phyloP scores from a whole-genome alignment of 805 yeast species.

The Metschnikowia shivogae region DNA sequence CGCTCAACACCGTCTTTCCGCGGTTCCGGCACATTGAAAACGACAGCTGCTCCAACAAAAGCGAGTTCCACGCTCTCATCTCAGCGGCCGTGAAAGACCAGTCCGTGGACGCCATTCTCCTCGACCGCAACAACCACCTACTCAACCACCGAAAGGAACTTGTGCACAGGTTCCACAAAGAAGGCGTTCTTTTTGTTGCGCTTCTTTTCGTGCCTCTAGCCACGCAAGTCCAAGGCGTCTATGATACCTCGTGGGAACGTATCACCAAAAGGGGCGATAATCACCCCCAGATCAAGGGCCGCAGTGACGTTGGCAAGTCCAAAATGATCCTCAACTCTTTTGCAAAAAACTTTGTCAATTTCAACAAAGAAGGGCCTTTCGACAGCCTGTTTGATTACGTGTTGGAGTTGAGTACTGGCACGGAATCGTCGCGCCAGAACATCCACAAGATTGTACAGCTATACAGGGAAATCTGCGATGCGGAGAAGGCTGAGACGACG shows the following conservation, averaged over 20 bases:
- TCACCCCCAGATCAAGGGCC: conserved; percentile 74
- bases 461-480: background rate
- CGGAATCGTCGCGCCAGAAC: conserved; percentile 12
- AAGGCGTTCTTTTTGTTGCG: conserved; percentile 56
- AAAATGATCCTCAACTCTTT: conserved; percentile 70
- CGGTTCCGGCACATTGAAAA: conserved; percentile 75
- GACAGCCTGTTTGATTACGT: conserved; percentile 65
- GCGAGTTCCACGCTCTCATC: conserved; percentile 46
- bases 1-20: conserved; percentile 50
- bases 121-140: conserved; percentile 83
- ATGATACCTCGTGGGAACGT: conserved; percentile 54
- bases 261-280: conserved; percentile 74
- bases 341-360: conserved; percentile 61
- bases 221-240: conserved; percentile 31
- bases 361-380: conserved; percentile 46
- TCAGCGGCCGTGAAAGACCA: conserved; percentile 28
- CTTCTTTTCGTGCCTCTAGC: conserved; percentile 54
- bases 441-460: conserved; percentile 7
- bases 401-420: conserved; percentile 49
- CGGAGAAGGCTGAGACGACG: background rate
- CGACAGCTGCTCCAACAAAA: conserved; percentile 58
- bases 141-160: conserved; percentile 64
- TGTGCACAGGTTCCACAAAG: conserved; percentile 44
- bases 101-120: conserved; percentile 47
- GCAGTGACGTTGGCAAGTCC: conserved; percentile 47